Evolutionary conservation across 148 eudicot genomes (phyloP), one percentile per base, ranked within the genome.

Genomic region (Camellia japonica): DNA sequence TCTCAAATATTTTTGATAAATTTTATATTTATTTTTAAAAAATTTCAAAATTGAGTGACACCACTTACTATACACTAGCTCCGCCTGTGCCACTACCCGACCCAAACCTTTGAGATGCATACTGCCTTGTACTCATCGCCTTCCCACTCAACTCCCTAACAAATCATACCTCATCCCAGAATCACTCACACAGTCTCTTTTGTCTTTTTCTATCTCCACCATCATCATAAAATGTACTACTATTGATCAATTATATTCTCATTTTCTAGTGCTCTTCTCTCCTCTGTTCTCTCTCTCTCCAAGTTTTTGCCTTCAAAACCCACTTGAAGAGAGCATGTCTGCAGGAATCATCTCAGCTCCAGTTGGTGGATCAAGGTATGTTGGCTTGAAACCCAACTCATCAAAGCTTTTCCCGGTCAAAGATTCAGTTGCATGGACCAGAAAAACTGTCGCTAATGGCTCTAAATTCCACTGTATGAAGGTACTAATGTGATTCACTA

Each of bases 361-460:
- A 30, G 74, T 82, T 61, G 72, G 78, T 44, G 82, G 81, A 75
- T 71, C 87, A 15, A 23, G 23, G 62, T 78, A 59, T 78, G 60
- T 68, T 19, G 82, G 76, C 19, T 55, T 80, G 64, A 80, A 72
- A 66, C 16, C 75, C 55, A 80, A 80, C 54, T 20, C 67, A 51
- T 30, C 72, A 1, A 75, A 79, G 78, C 78, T 81, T 71, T 76
- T 81, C 10, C 72, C 74, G 8, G 68, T 59, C 58, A 85, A 75
- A 66, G 84, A 82, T 47, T 78, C 84, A 2, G 61, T 81, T 19
- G 47, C 84, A 1, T 85, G 87, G 87, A 79, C 61, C 74, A 66
- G 42, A 80, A 85, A 85, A 75, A 85, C 87, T 30, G 78, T 85
- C 20, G 78, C 84, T 7, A 85, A 85, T 78, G 87, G 87, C 6